Percentiles rank a stretch among this genome's conserved stretches.
These are phyloP conservation scores for Boletus fagicola DNA, from an alignment of 768 basidiomycete species.

Conservation along the genomic window DNA sequence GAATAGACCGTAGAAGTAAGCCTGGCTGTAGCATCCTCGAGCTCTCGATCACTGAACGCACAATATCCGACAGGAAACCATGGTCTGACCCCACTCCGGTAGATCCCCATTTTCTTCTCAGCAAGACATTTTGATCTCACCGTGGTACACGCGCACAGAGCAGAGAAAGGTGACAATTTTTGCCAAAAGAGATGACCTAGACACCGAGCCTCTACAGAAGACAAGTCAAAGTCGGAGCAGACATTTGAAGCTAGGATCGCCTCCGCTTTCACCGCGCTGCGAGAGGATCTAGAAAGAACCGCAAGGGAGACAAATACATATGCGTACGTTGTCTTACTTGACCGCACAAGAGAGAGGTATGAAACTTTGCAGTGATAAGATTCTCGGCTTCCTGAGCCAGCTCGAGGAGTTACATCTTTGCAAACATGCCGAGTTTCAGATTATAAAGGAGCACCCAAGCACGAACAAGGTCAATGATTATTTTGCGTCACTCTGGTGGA, in stretches of 20 bases:
- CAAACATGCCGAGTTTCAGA: conserved; percentile 9
- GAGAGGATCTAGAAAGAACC: conserved; percentile 9
- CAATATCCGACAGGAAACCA: conserved; percentile 9
- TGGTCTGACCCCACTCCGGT: conserved; percentile 13
- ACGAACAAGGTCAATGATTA: conserved; percentile 17
- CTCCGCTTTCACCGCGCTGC: conserved; percentile 17
- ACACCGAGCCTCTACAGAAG: neutral
- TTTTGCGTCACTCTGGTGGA: neutral
- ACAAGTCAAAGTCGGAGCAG: conserved; percentile 18
- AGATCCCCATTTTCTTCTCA: neutral
- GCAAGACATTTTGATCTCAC: neutral
- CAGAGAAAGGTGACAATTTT: conserved; percentile 14
- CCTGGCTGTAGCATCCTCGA: neutral
- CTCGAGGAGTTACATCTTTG: conserved; percentile 23
- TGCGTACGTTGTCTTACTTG: conserved; percentile 21
- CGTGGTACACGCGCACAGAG: neutral
- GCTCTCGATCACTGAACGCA: neutral
- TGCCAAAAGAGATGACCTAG: neutral
- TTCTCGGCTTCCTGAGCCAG: conserved; percentile 18
- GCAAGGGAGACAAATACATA: conserved; percentile 29
- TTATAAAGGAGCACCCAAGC: conserved; percentile 6
- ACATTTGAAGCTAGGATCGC: conserved; percentile 21
- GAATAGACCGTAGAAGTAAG: conserved; percentile 20
- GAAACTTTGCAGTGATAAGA: conserved; percentile 18
- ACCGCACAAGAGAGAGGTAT: neutral